phyloP scores from a whole-genome alignment of 257 asterid genomes.

The Solanum bukasovii region DNA sequence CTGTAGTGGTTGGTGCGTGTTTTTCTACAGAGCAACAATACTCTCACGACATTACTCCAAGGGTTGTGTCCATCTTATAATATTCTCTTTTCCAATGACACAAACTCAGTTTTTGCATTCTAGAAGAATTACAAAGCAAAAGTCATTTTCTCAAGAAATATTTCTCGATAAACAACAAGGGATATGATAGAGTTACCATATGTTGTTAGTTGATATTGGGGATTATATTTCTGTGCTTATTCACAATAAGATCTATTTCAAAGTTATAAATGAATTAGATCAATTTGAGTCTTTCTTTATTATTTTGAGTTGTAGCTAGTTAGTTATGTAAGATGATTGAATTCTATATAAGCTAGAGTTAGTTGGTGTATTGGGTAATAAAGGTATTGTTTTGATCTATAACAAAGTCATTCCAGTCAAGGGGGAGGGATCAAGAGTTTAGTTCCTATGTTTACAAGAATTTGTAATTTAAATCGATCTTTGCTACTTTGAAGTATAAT shows the following conservation, averaged over 20 bases:
- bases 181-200: not conserved
- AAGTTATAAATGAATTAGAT: not conserved
- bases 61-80: not conserved
- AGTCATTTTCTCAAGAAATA: not conserved
- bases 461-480: too few relatives aligned
- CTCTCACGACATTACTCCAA: not conserved
- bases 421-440: not conserved
- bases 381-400: not conserved
- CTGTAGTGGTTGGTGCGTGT: not conserved
- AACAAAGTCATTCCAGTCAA: too few relatives aligned
- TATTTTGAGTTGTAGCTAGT: too few relatives aligned
- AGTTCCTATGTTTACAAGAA: too few relatives aligned
- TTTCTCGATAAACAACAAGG: too few relatives aligned
- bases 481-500: not conserved
- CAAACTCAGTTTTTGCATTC: not conserved
- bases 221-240: not conserved
- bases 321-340: not conserved
- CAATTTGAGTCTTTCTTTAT: not conserved
- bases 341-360: not conserved
- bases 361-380: not conserved
- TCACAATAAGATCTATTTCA: not conserved
- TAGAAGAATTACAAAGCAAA: too few relatives aligned
- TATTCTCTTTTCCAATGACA: not conserved
- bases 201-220: not conserved
- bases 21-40: not conserved